Percentiles rank a stretch among this genome's conserved stretches.
phyloP scores from a whole-genome alignment of 1,139 yeast genomes.

The Zhuliangozyma parablackwelliae region DNA sequence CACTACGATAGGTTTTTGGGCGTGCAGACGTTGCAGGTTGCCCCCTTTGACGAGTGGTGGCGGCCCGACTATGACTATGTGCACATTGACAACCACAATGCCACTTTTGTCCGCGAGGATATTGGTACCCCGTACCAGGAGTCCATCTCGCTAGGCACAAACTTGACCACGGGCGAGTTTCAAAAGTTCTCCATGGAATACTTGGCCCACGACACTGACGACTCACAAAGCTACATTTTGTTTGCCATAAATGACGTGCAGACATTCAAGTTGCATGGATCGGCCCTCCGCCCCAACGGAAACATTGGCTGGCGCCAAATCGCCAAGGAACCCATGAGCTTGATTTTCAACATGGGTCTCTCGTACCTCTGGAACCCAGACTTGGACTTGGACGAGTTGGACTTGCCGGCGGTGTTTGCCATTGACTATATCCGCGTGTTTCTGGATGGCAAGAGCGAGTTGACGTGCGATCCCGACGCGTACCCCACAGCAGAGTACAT shows the following conservation, averaged over 20 bases:
- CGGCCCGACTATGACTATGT: constrained; percentile 27
- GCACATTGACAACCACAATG: constrained; percentile 14
- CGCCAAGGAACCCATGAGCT: constrained; percentile 27
- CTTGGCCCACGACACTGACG: constrained; percentile 4
- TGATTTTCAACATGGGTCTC: constrained; percentile 25
- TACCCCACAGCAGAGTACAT: constrained; percentile 26
- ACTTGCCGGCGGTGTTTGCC: constrained; percentile 22
- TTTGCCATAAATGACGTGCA: constrained; percentile 19
- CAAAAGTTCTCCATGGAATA: constrained; percentile 25
- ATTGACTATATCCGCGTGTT: constrained; percentile 26
- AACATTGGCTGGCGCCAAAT: constrained; percentile 25
- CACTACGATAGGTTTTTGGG: constrained; percentile 20
- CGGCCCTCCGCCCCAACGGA: constrained; percentile 24
- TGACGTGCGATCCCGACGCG: constrained; percentile 26
- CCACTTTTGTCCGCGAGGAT: constrained; percentile 23
- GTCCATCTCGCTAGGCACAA: constrained; percentile 25
- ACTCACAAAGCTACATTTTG: constrained; percentile 18
- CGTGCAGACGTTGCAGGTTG: constrained; percentile 28
- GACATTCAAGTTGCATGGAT: constrained; percentile 20
- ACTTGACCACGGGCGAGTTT: constrained; percentile 21
- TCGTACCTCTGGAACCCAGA: constrained; percentile 23
- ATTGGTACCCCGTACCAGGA: constrained; percentile 29
- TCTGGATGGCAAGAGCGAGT: constrained; percentile 15
- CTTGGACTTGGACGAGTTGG: constrained; percentile 19
- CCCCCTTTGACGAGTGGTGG: constrained; percentile 33